Evolutionary conservation across 163 green algal species (phyloP).

Genomic region (Picocystis sp.): DNA sequence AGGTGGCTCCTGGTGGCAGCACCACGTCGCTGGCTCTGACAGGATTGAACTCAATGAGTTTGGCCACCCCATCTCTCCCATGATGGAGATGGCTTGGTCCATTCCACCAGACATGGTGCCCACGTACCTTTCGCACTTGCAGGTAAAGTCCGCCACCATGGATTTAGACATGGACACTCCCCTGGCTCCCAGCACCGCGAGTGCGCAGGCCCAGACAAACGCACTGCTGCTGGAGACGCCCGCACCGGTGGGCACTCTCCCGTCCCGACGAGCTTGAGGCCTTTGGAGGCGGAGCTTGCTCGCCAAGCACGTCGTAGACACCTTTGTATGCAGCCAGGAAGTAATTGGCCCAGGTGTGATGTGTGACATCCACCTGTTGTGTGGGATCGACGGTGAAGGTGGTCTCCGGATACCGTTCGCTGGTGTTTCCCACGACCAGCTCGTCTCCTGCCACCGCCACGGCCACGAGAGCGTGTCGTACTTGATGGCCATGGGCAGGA

Average conservation of each 20-base stretch:
- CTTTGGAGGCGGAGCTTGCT: neutral
- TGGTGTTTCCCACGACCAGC: constrained; percentile 48
- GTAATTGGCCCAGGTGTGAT: constrained; percentile 91
- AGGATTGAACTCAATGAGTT: constrained; percentile 86
- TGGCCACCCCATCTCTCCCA: constrained; percentile 64
- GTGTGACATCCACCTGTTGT: constrained; percentile 49
- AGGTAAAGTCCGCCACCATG: constrained; percentile 70
- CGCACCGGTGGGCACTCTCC: constrained; percentile 27
- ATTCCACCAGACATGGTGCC: constrained; percentile 74
- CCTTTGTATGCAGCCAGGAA: constrained; percentile 74
- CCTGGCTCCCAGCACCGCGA: constrained; percentile 48
- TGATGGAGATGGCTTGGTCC: constrained; percentile 92
- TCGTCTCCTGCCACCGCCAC: constrained; percentile 21
- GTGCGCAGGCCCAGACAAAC: constrained; percentile 62
- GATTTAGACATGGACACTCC: constrained; percentile 27
- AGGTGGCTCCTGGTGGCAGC: constrained; percentile 31
- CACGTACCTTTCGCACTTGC: constrained; percentile 64
- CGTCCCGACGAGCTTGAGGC: constrained; percentile 11
- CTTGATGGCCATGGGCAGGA: constrained; percentile 89
- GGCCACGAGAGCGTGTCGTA: constrained; percentile 89
- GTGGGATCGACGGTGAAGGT: constrained; percentile 46
- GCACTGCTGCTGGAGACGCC: constrained; percentile 68
- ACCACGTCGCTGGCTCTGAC: constrained; percentile 19
- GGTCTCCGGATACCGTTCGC: constrained; percentile 41
- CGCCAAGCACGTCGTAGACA: constrained; percentile 15